Percentiles rank a stretch among this genome's conserved stretches.
These are phyloP conservation scores for Phytophthora brassicae DNA, from an alignment of 352 stramenopile species.

Conservation along the genomic window DNA sequence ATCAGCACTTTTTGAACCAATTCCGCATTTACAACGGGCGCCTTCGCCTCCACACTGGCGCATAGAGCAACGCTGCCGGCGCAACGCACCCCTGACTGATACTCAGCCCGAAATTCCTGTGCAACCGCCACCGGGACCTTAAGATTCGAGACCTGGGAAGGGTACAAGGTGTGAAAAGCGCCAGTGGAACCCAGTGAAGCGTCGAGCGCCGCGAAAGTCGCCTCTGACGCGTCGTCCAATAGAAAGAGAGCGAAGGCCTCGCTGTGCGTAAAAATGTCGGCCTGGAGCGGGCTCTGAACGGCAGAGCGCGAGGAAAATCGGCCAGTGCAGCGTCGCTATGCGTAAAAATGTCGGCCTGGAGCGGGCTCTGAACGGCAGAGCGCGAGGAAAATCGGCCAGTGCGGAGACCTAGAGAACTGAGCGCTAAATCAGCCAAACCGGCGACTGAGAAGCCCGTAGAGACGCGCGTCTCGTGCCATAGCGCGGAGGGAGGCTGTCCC, in stretches of 20 bases:
- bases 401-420: slow-evolving; percentile 37
- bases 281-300: slow-evolving; percentile 37
- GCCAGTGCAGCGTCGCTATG: slow-evolving; percentile 21
- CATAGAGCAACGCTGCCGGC: slow-evolving; percentile 35
- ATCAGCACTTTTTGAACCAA: slow-evolving; percentile 30
- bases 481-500: slow-evolving; percentile 10
- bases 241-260: slow-evolving; percentile 39
- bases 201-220: slow-evolving; percentile 25
- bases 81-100: slow-evolving; percentile 24
- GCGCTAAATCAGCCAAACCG: slow-evolving; percentile 41
- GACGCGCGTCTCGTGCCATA: slow-evolving; percentile 27
- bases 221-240: slow-evolving; percentile 25
- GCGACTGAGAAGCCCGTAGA: slow-evolving; percentile 28
- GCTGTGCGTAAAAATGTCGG: slow-evolving; percentile 43
- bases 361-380: slow-evolving; percentile 24
- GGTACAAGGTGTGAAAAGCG: slow-evolving; percentile 39
- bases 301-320: slow-evolving; percentile 23
- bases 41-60: slow-evolving; percentile 12
- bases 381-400: slow-evolving; percentile 28
- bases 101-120: slow-evolving; percentile 26
- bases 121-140: slow-evolving; percentile 35
- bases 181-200: slow-evolving; percentile 11
- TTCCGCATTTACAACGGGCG: not conserved
- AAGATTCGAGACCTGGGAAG: slow-evolving; percentile 11
- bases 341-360: slow-evolving; percentile 51